Evolutionary conservation across 345 rosid species (phyloP), one percentile per base, ranked within the genome.

Genomic region (Camelina laxa): DNA sequence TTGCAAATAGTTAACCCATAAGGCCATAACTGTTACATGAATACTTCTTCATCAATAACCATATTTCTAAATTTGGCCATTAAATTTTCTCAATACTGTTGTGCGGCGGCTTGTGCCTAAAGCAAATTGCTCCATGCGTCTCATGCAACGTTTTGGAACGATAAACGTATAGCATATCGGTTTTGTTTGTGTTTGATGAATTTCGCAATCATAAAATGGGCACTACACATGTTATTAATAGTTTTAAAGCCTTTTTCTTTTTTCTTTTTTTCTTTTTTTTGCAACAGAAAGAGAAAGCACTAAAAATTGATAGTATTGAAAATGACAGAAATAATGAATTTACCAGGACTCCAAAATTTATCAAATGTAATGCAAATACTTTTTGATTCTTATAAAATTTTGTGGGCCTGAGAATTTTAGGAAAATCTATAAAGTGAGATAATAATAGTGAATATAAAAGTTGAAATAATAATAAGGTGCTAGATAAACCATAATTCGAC

Each of bases 401-500:
- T 42, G 42, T 27, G 33, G 45, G 27, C 50, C 21, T 41, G 14
- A 19, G 31, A 69, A 42, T 13, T 10, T 56, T 12, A 55, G 19
- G 64, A 27, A 30, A 30, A 56, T 11, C 12, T 6, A 3, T 12
- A 64, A 38, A 68, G 53, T 54, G 12, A 17, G 3, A 3, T 55
- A 17, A 42, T 55, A 16, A 55, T 9, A 50, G 12, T 53, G 22
- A 11, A 27, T 54, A 22, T 24, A 69, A 48, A 17, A 4, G n/a
- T 53, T 38, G 3, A 11, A 36, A 1, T 10, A 68, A 39, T n/a
- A 68, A 19, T 16, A 55, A 17, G 31, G 27, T 56, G 54, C 30
- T 27, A 42, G 4, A 56, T 27, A 68, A 68, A 27, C 30, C 17
- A 69, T 42, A 56, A 42, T 11, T 68, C 20, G 64, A 69, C 42